Percentiles rank a stretch among this genome's conserved stretches.
phyloP scores from a whole-genome alignment of 2,329 filamentous ascomycete genomes.

The Mycocentrospora acerina region DNA sequence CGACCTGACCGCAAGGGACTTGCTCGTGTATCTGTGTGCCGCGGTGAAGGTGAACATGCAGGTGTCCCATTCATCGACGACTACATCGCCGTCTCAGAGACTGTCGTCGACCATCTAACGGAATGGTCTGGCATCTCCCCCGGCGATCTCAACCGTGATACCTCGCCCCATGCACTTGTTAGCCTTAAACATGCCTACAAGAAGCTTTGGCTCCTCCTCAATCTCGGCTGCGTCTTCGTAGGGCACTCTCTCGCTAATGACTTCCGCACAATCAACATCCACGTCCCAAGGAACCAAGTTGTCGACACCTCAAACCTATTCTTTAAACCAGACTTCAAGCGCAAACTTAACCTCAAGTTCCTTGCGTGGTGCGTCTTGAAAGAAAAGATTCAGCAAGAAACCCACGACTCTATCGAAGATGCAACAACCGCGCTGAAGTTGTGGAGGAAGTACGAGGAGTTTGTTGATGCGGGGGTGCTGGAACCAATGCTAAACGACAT shows the following conservation, averaged over 20 bases:
- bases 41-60: conserved; percentile 75
- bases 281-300: conserved; percentile 85
- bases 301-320: conserved; percentile 94
- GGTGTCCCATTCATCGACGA: conserved; percentile 93
- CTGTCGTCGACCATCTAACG: conserved; percentile 93
- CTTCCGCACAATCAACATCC: conserved; percentile 97
- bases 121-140: conserved; percentile 88
- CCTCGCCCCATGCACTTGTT: conserved; percentile 80
- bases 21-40: conserved; percentile 87
- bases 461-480: conserved; percentile 78
- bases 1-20: conserved; percentile 87
- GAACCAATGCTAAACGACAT: conserved; percentile 85
- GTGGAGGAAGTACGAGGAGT: conserved; percentile 88
- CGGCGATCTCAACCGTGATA: conserved; percentile 77
- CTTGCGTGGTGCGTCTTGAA: conserved; percentile 84
- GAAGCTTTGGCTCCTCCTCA: conserved; percentile 94
- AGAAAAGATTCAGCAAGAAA: conserved; percentile 89
- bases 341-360: conserved; percentile 90
- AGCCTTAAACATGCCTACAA: conserved; percentile 93
- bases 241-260: conserved; percentile 93
- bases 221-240: conserved; percentile 89
- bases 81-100: conserved; percentile 89
- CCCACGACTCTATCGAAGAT: conserved; percentile 95
- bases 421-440: conserved; percentile 86
- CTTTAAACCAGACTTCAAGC: conserved; percentile 74